A percentile compares a stretch with the other conserved stretches of the same genome.
Conservation (phyloP, 2,329 filamentous ascomycete genomes). For the Colletotrichum horii region DNA sequence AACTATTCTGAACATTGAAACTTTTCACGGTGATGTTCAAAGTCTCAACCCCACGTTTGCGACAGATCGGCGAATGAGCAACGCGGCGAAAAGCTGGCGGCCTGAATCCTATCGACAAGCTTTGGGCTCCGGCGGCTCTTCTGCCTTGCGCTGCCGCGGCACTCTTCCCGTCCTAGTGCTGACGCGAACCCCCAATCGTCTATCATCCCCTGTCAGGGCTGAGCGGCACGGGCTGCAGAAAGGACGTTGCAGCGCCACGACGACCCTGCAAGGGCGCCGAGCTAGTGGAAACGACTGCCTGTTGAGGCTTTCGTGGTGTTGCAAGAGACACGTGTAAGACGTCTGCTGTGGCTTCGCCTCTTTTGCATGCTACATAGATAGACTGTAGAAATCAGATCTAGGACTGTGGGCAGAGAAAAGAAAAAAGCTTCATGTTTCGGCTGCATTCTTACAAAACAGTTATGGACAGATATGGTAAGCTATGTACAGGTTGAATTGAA, state of each 20-base stretch:
- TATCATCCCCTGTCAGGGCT: background rate
- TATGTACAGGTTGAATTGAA: background rate
- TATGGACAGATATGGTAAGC: background rate
- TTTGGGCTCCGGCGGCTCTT: background rate
- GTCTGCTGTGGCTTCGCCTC: background rate
- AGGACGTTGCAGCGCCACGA: background rate
- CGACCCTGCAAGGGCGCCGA: background rate
- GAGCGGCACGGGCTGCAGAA: background rate
- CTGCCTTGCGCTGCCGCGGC: background rate
- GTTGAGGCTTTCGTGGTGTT: background rate
- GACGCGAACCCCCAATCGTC: background rate
- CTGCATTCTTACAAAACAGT: background rate
- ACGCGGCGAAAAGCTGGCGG: background rate
- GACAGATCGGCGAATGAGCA: background rate
- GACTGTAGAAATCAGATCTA: background rate
- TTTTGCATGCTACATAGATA: background rate
- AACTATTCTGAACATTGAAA: background rate
- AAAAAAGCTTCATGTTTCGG: background rate
- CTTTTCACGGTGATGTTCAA: rapidly evolving
- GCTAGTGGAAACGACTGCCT: background rate
- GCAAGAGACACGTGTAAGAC: background rate
- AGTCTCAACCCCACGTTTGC: background rate
- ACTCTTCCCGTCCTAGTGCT: background rate
- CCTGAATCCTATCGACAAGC: background rate
- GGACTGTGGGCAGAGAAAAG: background rate